Base-by-base conservation (phyloP, 1,139 yeast genomes). In the Blastobotrys arbuscula region DNA sequence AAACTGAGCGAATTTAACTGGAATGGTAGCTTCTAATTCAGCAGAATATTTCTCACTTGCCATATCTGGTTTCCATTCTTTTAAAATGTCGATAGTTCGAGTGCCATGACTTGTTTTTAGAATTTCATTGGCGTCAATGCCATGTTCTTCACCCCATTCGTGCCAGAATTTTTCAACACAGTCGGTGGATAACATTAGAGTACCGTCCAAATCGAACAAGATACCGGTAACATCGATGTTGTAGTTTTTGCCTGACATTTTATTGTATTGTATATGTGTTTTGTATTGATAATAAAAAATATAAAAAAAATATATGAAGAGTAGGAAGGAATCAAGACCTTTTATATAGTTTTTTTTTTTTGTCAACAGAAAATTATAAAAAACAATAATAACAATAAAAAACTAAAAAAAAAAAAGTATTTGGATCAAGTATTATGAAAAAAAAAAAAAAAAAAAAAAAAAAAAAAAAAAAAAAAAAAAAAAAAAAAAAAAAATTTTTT, bases 91-190 rank as follows among this genome's bases (percentile, higher is more conserved):
- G 57, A 78, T 77, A 16, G 94, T 84, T 70, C 95, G 78, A 66
- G 87, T 81, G 41, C 95, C 95, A 66, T 86, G 95, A 28, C 87
- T 79, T 42, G 84, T 80, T 67, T 80, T 76, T 65, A 84, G 81
- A 52, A 86, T 79, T 59, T 79, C 80, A 50, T 79, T 81, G 20
- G 87, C 79, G 68, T 82, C 79, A 53, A 84, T 83, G 60, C 78
- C 81, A 50, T 87, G 83, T 68, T 84, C 76, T 58, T 79, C 76
- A 55, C 84, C 87, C 62, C 82, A 79, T 55, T 80, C 80, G 64
- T 77, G 76, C 94, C 94, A 85, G 72, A 85, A 81, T 62, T 79
- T 84, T 64, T 86, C 87, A 57, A 86, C 84, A 52, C 94, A 88
- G 52, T 81, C 82, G 53, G 90, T 85, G 37, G 95, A 84, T 64